phyloP scores from a whole-genome alignment of 345 rosid genomes.

The Cardamine occulta region DNA sequence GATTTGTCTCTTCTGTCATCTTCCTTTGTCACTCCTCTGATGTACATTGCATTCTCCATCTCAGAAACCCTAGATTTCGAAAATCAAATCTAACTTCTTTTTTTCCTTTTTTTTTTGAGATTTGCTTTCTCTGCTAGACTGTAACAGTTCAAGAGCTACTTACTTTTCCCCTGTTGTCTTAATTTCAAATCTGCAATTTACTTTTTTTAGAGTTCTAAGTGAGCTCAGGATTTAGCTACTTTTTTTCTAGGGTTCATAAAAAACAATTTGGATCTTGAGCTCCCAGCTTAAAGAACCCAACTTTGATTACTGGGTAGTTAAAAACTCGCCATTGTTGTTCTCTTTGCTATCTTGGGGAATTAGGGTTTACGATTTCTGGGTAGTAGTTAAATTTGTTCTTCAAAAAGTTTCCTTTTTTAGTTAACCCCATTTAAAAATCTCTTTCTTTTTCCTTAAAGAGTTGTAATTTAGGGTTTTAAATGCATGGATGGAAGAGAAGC shows the following conservation, averaged over 20 bases:
- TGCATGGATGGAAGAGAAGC: conserved; percentile 99
- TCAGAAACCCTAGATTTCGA: conserved; percentile 56
- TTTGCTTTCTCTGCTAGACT: conserved; percentile 17
- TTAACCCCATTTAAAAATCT: conserved; percentile 1
- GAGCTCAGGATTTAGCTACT: conserved; percentile 28
- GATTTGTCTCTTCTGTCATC: conserved; percentile 42
- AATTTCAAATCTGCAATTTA: conserved; percentile 28
- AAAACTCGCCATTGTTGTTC: conserved; percentile 40
- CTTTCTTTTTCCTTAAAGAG: not conserved
- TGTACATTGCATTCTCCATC: conserved; percentile 43
- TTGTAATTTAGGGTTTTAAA: conserved; percentile 52
- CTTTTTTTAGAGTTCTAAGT: not conserved
- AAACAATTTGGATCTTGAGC: conserved; percentile 33
- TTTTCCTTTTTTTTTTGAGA: conserved; percentile 27
- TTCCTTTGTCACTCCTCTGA: conserved; percentile 32
- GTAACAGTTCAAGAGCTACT: conserved; percentile 30
- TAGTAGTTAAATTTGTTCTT: conserved; percentile 11
- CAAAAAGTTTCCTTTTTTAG: conserved; percentile 21
- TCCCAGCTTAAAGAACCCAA: not conserved
- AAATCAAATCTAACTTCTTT: conserved; percentile 59
- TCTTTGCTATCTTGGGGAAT: conserved; percentile 22
- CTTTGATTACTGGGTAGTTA: conserved; percentile 25
- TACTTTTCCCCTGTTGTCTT: not conserved
- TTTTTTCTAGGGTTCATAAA: conserved; percentile 34
- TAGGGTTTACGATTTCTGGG: conserved; percentile 34